Base-by-base conservation (phyloP, 2,329 filamentous ascomycete genomes). In the Scorias spongiosa region DNA sequence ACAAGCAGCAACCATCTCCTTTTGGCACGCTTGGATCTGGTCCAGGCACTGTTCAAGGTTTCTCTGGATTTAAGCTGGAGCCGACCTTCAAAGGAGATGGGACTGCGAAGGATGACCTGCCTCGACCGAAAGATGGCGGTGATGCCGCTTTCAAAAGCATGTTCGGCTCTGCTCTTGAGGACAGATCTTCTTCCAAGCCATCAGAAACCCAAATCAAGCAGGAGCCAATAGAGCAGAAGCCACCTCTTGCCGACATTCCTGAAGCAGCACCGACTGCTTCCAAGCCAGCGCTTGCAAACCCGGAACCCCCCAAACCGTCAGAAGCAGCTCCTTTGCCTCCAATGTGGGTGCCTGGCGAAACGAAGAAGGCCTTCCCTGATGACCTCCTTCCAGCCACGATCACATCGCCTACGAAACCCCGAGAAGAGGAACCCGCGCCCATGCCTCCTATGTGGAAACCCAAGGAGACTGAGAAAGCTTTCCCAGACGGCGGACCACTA, bases 71-170 rank as follows among this genome's bases (percentile, higher is more conserved):
- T 63, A 80, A 81, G 51, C 66, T 85, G 12, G 72, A 73, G 34
- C 79, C 76, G 28, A 78, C 75, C 1, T 86, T 85, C 63, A 76
- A 78, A 54, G 69, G 71, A 8, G 80, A 84, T 50, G 70, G 74
- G 5, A 69, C 70, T 39, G 68, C 74, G 1, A 77, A 76, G 46
- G 72, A 81, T 18, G 75, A 80, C 45, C 62, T 70, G 30, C 67
- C 72, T 8, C 74, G 72, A 48, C 64, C 71, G 12, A 51, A 56
- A 42, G 50, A 55, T 38, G 41, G 51, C 15, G 54, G 53, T 18
- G 50, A 45, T 14, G 53, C 55, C 20, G 40, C 60, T 8, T 63
- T 64, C 44, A 59, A 59, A 11, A 45, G 44, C 29, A 48, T 49
- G 11, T 61, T 62, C 43, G 56, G 53, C 9, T 53, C 50, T 30